Evolutionary conservation across 1,284 basidiomycete genomes (phyloP).

Genomic region (Cryptococcus maquisensis): DNA sequence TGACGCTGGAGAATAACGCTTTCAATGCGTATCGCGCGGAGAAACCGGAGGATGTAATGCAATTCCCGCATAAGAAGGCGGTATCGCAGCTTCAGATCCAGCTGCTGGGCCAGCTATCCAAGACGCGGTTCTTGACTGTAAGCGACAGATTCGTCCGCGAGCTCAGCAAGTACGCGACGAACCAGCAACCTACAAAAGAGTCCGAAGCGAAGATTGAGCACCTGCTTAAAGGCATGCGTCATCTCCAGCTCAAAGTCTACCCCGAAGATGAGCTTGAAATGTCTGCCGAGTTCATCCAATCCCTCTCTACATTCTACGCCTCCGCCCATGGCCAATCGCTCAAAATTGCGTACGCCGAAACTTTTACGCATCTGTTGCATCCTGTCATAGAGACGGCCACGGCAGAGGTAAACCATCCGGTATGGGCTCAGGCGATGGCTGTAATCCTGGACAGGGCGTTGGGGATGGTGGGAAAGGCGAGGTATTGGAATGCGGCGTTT

Average conservation of each 20-base stretch:
- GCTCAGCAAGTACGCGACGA: conserved; percentile 63
- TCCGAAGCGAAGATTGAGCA: conserved; percentile 74
- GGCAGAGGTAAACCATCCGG: conserved; percentile 91
- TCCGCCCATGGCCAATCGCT: conserved; percentile 78
- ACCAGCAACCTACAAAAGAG: conserved; percentile 71
- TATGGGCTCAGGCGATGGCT: conserved; percentile 88
- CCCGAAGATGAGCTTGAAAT: conserved; percentile 91
- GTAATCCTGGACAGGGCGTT: conserved; percentile 76
- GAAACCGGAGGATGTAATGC: conserved; percentile 51
- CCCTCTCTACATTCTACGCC: conserved; percentile 74
- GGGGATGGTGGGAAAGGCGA: conserved; percentile 82
- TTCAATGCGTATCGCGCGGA: conserved; percentile 80
- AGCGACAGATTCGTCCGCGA: conserved; percentile 80
- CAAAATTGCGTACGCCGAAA: conserved; percentile 83
- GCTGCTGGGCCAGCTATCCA: conserved; percentile 76
- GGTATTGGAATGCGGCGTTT: conserved; percentile 86
- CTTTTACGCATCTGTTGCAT: conserved; percentile 72
- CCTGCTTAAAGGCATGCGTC: conserved; percentile 69
- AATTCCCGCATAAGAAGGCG: conserved; percentile 62
- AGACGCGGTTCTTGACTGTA: conserved; percentile 74
- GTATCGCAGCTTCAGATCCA: conserved; percentile 77
- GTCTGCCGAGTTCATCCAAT: conserved; percentile 84
- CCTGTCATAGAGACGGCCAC: conserved; percentile 92
- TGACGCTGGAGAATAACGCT: conserved; percentile 73
- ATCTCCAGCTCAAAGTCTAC: conserved; percentile 83